Conservation (phyloP, 257 asterid species). For the Knoxia roxburghii region DNA sequence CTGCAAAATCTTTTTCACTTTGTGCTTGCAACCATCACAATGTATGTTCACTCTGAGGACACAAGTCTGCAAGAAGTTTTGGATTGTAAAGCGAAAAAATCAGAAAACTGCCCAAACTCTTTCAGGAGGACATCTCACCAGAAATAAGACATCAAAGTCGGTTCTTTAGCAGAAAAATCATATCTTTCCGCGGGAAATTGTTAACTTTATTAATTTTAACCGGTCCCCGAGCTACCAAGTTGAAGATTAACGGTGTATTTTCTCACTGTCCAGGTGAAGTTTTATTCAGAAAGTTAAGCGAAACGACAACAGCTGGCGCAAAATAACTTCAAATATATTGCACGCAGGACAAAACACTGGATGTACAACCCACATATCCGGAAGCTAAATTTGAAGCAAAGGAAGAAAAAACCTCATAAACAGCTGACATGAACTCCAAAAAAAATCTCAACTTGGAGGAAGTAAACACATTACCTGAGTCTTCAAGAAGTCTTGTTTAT, state of each 20-base stretch:
- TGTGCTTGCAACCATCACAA: slow-evolving; percentile 66
- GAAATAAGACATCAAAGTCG: neutral
- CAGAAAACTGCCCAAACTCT: neutral
- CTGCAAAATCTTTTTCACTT: slow-evolving; percentile 51
- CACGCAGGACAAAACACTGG: too few relatives aligned
- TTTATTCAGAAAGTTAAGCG: neutral
- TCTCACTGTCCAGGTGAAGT: neutral
- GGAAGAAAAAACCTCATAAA: neutral
- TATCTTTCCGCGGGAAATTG: neutral
- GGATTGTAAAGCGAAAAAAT: neutral
- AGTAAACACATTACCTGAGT: slow-evolving; percentile 36
- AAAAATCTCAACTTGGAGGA: neutral
- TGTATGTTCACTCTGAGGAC: slow-evolving; percentile 55
- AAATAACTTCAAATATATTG: neutral
- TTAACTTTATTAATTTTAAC: neutral
- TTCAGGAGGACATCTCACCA: neutral
- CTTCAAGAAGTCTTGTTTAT: slow-evolving; percentile 54
- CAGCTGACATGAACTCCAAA: neutral
- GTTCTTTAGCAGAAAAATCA: neutral
- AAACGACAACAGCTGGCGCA: neutral
- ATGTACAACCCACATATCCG: too few relatives aligned
- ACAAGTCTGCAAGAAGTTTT: slow-evolving; percentile 40
- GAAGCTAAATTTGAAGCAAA: neutral
- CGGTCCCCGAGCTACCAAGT: neutral
- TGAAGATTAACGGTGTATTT: neutral